Evolutionary conservation across 176 grass and related monocot species (phyloP).

Genomic region (Sorghum bicolor): Sorghum_bicolor_NCBIv3 NC_012873.2:66805501-66806000

Average conservation of each 20-base stretch:
- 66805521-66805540: conserved; percentile 90
- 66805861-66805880: background rate
- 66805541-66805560: conserved; percentile 83
- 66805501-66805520: conserved; percentile 85
- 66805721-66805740: conserved; percentile 92
- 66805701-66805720: conserved; percentile 53
- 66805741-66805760: conserved; percentile 94
- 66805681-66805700: conserved; percentile 13
- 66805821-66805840: background rate
- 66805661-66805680: background rate
- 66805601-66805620: conserved; percentile 97
- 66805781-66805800: conserved; percentile 89
- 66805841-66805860: conserved; percentile 4
- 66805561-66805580: conserved; percentile 96
- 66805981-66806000: conserved; percentile 91
- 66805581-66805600: conserved; percentile 91
- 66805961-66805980: conserved; percentile 88
- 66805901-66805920: background rate
- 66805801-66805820: conserved; percentile 15
- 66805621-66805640: conserved; percentile 96
- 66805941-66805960: conserved; percentile 75
- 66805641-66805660: conserved; percentile 20
- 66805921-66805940: background rate
- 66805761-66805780: conserved; percentile 92
- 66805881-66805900: background rate